Conservation (phyloP, 306 rosid species). For the Castanospermum australe region DNA sequence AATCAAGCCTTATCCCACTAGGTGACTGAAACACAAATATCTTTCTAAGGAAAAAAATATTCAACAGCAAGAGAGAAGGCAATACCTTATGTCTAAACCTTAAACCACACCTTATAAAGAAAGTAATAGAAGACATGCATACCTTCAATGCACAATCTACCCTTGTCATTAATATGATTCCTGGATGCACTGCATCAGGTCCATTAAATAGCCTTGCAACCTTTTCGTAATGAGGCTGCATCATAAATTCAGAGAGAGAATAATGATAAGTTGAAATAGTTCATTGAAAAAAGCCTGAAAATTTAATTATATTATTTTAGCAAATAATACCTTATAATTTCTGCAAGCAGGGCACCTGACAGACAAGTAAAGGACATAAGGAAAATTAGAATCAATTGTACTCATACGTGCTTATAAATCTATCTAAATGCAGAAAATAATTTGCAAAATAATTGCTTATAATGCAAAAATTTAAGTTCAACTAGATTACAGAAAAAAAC, state of each 20-base stretch:
- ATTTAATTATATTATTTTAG: neutral
- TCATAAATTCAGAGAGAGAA: constrained; percentile 13
- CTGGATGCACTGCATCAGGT: constrained; percentile 91
- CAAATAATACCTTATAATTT: constrained; percentile 76
- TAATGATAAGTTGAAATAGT: constrained; percentile 8
- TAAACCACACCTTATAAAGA: neutral
- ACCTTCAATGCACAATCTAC: constrained; percentile 96
- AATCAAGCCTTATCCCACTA: too few relatives aligned
- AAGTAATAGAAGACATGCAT: constrained; percentile 20
- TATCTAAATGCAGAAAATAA: too few relatives aligned
- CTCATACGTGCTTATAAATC: neutral
- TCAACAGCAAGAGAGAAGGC: neutral
- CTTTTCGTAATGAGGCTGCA: constrained; percentile 92
- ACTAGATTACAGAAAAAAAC: neutral
- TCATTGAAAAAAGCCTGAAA: neutral
- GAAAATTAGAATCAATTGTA: constrained; percentile 26
- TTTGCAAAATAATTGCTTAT: too few relatives aligned
- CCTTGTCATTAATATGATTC: constrained; percentile 81
- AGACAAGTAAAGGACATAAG: constrained; percentile 25
- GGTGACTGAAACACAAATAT: too few relatives aligned
- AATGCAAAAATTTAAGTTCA: neutral
- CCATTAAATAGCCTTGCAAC: constrained; percentile 98
- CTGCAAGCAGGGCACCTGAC: constrained; percentile 98
- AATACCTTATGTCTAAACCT: neutral
- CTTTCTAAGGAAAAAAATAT: neutral